These are phyloP conservation scores for Yarrowia divulgata DNA, from an alignment of 805 yeast genomes.

Conservation along the genomic window DNA sequence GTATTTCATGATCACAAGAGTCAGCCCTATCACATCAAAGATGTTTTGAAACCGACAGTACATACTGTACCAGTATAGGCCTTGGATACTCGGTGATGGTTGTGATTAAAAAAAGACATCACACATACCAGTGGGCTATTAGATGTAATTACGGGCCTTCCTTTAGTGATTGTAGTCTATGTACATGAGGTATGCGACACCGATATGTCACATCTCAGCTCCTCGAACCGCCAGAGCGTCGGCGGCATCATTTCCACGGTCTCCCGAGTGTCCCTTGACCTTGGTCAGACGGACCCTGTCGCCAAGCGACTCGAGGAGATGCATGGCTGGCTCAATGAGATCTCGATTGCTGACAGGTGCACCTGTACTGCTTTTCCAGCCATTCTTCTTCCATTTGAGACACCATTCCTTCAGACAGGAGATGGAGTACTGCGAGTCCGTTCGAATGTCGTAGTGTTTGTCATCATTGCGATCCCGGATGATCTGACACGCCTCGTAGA, in stretches of 20 bases:
- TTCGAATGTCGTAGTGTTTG: not conserved
- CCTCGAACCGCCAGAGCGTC: conserved; percentile 16
- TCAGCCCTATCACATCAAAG: too few relatives aligned
- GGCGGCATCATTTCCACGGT: conserved; percentile 27
- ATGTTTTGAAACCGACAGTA: too few relatives aligned
- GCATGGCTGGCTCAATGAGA: not conserved
- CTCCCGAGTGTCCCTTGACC: conserved; percentile 23
- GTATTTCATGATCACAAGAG: too few relatives aligned
- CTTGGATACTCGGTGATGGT: too few relatives aligned
- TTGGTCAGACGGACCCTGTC: conserved; percentile 1
- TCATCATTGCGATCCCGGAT: conserved; percentile 7
- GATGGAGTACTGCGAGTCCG: conserved; percentile 25
- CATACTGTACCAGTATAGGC: too few relatives aligned
- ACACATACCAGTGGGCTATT: too few relatives aligned
- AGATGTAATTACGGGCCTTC: too few relatives aligned
- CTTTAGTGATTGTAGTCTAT: too few relatives aligned
- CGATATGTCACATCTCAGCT: not conserved
- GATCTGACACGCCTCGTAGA: conserved; percentile 9
- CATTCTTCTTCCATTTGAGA: not conserved
- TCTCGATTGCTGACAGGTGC: not conserved
- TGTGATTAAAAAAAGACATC: too few relatives aligned
- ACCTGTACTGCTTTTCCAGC: not conserved
- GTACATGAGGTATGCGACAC: too few relatives aligned
- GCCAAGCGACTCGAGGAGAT: not conserved
- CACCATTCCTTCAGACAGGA: conserved; percentile 1